Conservation (phyloP, 768 basidiomycete species). For the Exsudoporus frostii region DNA sequence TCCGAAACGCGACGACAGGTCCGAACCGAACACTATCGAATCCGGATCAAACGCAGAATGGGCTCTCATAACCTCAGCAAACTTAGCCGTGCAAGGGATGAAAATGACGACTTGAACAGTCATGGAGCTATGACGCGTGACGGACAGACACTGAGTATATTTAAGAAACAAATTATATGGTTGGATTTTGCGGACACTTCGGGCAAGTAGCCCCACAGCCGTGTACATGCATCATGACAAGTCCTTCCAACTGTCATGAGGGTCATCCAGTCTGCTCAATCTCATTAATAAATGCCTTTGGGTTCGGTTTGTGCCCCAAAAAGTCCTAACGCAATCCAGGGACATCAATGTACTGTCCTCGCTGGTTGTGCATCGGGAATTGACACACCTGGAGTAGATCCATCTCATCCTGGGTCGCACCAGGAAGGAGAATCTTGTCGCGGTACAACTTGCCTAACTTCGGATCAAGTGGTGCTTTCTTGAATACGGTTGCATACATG, state of each 20-base stretch:
- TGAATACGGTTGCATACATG: conserved; percentile 71
- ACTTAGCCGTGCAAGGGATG: no score
- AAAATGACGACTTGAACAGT: no score
- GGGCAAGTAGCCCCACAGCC: no score
- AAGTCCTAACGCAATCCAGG: conserved; percentile 49
- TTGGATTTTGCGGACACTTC: no score
- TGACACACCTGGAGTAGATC: conserved; percentile 61
- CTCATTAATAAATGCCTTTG: conserved; percentile 69
- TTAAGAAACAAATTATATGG: no score
- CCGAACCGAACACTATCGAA: no score
- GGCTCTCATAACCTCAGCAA: no score
- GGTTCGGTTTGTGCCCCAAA: conserved; percentile 71
- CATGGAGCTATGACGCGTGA: no score
- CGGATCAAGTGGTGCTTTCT: conserved; percentile 69
- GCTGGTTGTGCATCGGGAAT: background rate
- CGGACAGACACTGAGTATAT: no score
- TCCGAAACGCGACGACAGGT: no score
- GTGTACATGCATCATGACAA: background rate
- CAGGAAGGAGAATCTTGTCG: conserved; percentile 63
- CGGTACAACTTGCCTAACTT: conserved; percentile 63
- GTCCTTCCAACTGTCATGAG: background rate
- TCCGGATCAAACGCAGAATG: no score
- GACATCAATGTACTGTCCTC: background rate
- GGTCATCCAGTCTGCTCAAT: conserved; percentile 45
- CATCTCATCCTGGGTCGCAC: conserved; percentile 75